These are phyloP conservation scores for Globisporangium spinosum DNA, from an alignment of 352 stramenopile genomes.

Conservation along the genomic window DNA sequence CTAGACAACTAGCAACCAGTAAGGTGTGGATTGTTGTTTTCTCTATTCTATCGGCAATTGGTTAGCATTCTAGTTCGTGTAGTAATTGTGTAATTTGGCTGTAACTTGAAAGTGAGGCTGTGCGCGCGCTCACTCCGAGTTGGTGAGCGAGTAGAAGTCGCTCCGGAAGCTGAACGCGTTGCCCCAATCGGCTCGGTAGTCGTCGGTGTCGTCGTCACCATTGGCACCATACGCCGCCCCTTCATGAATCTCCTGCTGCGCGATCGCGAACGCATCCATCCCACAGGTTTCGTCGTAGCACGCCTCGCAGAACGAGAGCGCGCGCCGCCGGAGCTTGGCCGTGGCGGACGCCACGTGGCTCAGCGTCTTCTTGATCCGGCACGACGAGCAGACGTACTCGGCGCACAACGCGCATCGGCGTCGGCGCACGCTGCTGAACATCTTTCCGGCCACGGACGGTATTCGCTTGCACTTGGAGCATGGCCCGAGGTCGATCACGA, in stretches of 20 bases:
- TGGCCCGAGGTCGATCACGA: not conserved
- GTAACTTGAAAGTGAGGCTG: not conserved
- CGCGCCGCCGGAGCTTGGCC: not conserved
- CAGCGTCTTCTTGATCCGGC: slow-evolving; percentile 10
- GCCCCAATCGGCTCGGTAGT: not conserved
- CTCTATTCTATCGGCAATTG: not conserved
- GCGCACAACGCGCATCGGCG: not conserved
- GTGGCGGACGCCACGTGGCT: slow-evolving; percentile 3
- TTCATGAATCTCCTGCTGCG: not conserved
- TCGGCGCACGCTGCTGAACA: not conserved
- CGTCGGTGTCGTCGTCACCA: not conserved
- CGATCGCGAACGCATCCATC: not conserved
- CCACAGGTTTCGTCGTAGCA: not conserved
- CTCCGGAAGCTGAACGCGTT: not conserved
- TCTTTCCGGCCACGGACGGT: not conserved
- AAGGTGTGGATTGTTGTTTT: too few relatives aligned
- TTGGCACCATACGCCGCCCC: not conserved
- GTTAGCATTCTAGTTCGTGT: not conserved
- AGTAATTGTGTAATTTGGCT: not conserved
- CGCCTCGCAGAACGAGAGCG: not conserved
- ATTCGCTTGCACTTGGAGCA: not conserved
- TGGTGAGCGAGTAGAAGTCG: not conserved
- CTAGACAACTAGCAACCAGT: too few relatives aligned
- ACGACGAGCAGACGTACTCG: slow-evolving; percentile 5
- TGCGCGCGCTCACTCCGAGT: not conserved